phyloP scores from a whole-genome alignment of 352 stramenopile species.

The Globisporangium sylvaticum region DNA sequence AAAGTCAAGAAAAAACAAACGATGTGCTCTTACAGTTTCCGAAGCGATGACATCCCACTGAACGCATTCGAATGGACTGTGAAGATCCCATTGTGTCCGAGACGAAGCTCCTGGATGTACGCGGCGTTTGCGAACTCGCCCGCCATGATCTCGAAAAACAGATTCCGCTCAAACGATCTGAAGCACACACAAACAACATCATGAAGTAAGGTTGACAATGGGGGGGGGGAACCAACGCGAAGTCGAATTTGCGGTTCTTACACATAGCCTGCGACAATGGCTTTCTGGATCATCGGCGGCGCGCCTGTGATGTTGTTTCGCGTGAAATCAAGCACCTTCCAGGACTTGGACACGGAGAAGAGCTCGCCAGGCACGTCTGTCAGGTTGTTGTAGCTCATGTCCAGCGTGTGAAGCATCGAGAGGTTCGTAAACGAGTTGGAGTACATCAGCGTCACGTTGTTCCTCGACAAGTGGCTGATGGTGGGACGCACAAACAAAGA shows the following conservation, averaged over 20 bases:
- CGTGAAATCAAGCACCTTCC: conserved; percentile 53
- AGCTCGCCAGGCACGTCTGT: conserved; percentile 31
- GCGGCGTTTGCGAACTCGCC: conserved; percentile 40
- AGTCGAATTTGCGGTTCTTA: conserved; percentile 18
- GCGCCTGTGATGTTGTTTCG: conserved; percentile 40
- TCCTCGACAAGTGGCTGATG: conserved; percentile 32
- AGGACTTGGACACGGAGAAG: conserved; percentile 40
- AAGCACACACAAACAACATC: conserved; percentile 1
- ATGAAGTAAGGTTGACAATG: background rate
- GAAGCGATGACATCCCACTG: conserved; percentile 44
- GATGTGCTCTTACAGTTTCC: conserved; percentile 35
- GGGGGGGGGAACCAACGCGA: background rate
- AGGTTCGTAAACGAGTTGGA: conserved; percentile 44
- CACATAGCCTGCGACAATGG: conserved; percentile 50
- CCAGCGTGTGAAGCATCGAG: conserved; percentile 43
- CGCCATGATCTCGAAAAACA: conserved; percentile 49
- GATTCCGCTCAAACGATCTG: conserved; percentile 64
- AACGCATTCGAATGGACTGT: conserved; percentile 52
- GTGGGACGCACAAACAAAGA: background rate
- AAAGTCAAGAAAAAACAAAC: background rate
- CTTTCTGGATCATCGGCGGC: conserved; percentile 32
- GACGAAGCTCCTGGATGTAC: conserved; percentile 40
- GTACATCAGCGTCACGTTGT: conserved; percentile 40
- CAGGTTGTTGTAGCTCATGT: conserved; percentile 56
- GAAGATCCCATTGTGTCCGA: conserved; percentile 60